Base-by-base conservation (phyloP, 208 protist species). In the Leishmania major region DNA sequence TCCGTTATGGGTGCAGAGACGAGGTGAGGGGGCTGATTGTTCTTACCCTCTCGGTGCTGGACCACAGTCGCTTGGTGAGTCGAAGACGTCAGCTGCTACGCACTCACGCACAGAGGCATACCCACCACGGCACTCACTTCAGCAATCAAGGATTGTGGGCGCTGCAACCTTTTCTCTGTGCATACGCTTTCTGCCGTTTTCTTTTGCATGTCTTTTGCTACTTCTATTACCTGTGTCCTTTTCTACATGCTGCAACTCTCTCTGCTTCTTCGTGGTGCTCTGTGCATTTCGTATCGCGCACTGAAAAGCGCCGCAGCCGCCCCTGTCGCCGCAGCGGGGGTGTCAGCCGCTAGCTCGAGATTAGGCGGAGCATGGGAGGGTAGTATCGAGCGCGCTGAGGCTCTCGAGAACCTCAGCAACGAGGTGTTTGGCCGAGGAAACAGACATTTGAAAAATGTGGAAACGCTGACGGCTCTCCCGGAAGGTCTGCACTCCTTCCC, bases 401-500 rank as follows among this genome's bases (percentile, higher is more conserved):
- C 66, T 15, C 79, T 96, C 31, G 86, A 87, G 80, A 22, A 49
- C 17, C 87, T 98, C 2, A 95, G 91, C 76, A 84, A 95, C 60
- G 93, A 96, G 51, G 90, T 98, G 6, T 98, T 98, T 83, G 77
- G 83, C n/a, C 79, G 87, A 19, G 95, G 95, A 45, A 98, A 98
- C 74, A 79, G 87, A 60, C 93, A 95, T 77, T 82, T 97, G 57
- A 97, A 97, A 80, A 97, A 96, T 80, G 92, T 95, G 31, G 89
- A 93, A 66, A 87, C 82, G 19, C 82, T 98, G 45, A 91, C 89
- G 49, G 75, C 94, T 15, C 87, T 98, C 28, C 95, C 95, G 25
- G 93, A 98, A 86, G 95, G 95, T 15, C 79, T 96, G 49, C 91
- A 95, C 77, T 98, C 95, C 2, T 96, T 95, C 79, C 95, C 95